Evolutionary conservation across 2,329 filamentous ascomycete genomes (phyloP).

Genomic region (Aspergillaceae sp.): DNA sequence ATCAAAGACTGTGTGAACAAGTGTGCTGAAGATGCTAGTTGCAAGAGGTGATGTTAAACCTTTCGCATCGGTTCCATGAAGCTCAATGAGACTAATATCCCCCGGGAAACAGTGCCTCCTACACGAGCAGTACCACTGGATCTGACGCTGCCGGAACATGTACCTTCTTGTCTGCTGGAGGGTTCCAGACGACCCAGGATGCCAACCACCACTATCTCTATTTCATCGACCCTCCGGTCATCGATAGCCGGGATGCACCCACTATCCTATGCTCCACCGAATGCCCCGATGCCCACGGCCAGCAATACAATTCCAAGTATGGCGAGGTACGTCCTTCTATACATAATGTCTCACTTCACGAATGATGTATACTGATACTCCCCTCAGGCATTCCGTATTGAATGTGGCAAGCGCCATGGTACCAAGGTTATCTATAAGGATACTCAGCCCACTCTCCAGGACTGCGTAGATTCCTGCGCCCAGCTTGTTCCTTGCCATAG

Average conservation of each 20-base stretch:
- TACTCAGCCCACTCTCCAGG: neutral
- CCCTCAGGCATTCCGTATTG: neutral
- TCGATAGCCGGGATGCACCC: neutral
- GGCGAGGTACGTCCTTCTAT: neutral
- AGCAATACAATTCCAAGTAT: neutral
- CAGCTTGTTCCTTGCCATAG: neutral
- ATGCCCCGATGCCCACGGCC: neutral
- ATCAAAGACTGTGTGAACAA: no score
- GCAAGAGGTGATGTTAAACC: no score
- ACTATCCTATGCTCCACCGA: neutral
- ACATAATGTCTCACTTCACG: neutral
- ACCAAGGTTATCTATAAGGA: neutral
- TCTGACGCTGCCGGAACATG: no score
- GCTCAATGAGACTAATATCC: no score
- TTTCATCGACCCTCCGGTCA: neutral
- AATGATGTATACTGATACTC: neutral
- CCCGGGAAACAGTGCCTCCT: no score
- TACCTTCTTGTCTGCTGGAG: no score
- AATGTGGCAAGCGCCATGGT: neutral
- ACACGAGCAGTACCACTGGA: no score
- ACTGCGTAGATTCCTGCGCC: neutral
- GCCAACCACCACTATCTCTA: neutral
- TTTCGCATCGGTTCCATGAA: no score
- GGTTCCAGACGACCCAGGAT: no score
- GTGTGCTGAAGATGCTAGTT: no score